Evolutionary conservation across 2,329 filamentous ascomycete species (phyloP), one percentile per base, ranked within the genome.

Genomic region (Epichloe amarillans): DNA sequence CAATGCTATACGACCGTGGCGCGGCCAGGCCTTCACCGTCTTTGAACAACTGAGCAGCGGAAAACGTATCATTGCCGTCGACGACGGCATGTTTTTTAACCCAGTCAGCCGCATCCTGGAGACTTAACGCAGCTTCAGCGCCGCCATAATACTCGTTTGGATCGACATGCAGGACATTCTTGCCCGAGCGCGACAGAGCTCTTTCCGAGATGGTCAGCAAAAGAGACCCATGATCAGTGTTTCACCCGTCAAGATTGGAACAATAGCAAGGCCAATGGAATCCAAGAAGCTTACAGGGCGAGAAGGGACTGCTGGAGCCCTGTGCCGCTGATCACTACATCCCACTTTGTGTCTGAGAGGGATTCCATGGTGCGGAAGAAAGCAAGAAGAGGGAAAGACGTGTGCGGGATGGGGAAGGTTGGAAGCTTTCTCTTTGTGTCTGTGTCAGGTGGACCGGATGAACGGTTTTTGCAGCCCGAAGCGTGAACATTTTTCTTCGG

Each of bases 161-260:
- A 64, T 97, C 91, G 64, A 96, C 73, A 66, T 97, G 91, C 53
- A 97, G 78, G 57, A 96, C 80, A 61, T 88, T 93, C 74, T 95
- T 95, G 64, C 83, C 84, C 55, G 89, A 95, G 63, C 90, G 84
- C 58, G 91, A 97, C 60, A 97, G 77, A 61, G 91, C 86, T 77
- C 91, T 97, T 76, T 65, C 37, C 19, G 56, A 51, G 56, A 30
- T 55, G 54, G 61, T 64, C 61, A 64, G 64, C 62, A 61, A 63
- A 59, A 59, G n/a, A 56, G 52, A 61, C 61, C 61, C 54, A 53
- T 5, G 54, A 53, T 59, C 57, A 60, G 56, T 44, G 30, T 37
- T 43, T 23, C 40, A 43, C 17, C 47, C 39, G 19, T 43, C 39
- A 49, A 45, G 14, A 21, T 19, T 21, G 45, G 21, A 36, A 11